Conservation (phyloP, 1,284 basidiomycete species). For the Clitocybe nebularis region DNA sequence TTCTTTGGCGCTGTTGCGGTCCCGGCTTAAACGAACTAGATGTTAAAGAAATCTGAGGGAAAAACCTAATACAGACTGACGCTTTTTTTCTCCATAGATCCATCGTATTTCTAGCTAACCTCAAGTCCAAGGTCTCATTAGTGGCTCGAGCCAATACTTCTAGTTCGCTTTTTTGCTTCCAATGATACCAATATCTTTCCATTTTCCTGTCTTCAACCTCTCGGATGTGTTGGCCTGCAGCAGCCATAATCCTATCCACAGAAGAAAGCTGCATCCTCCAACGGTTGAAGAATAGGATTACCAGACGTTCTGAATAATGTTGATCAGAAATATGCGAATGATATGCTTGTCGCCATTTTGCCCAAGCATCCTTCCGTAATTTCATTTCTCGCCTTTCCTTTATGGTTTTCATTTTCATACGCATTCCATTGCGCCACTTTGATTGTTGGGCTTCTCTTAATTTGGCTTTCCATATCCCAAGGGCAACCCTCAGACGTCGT, state of each 20-base stretch:
- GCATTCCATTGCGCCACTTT: constrained; percentile 65
- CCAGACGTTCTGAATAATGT: constrained; percentile 41
- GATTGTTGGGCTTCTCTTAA: constrained; percentile 47
- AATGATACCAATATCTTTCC: constrained; percentile 47
- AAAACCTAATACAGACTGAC: constrained; percentile 33
- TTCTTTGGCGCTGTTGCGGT: constrained; percentile 38
- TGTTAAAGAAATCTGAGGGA: constrained; percentile 2
- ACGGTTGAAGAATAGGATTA: constrained; percentile 37
- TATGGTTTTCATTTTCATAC: constrained; percentile 57
- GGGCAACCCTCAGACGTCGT: constrained; percentile 35
- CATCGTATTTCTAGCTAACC: too few species aligned
- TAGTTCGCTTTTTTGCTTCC: constrained; percentile 46
- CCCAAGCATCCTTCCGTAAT: constrained; percentile 52
- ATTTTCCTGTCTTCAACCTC: constrained; percentile 32
- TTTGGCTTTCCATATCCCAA: constrained; percentile 48
- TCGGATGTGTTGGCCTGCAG: constrained; percentile 44
- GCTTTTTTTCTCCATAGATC: constrained; percentile 51
- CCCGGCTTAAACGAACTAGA: constrained; percentile 31
- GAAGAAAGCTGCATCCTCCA: constrained; percentile 47
- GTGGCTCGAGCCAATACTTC: constrained; percentile 41
- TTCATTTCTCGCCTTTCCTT: constrained; percentile 49
- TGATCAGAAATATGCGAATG: constrained; percentile 45
- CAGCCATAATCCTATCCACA: constrained; percentile 39
- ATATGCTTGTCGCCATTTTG: constrained; percentile 56
- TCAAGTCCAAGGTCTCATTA: too few species aligned